phyloP scores from a whole-genome alignment of 1,284 basidiomycete genomes.

The Cutaneotrichosporon cavernicola region DNA sequence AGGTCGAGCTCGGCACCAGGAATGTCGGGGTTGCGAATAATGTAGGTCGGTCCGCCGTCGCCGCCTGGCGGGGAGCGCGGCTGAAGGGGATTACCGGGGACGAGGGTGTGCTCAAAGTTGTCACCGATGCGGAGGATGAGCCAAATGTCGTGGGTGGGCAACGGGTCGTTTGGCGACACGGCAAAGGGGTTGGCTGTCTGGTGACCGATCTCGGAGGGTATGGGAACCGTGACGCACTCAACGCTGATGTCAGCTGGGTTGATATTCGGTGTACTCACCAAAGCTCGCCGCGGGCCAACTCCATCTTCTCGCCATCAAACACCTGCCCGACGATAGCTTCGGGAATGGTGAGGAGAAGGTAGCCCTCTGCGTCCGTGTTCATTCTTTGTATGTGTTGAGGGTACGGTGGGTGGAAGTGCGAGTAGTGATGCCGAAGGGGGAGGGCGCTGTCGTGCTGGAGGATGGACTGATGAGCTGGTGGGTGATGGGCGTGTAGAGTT shows the following conservation, averaged over 20 bases:
- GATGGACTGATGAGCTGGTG: neutral
- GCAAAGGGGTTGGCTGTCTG: slow-evolving; percentile 53
- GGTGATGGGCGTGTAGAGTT: neutral
- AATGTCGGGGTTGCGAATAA: slow-evolving; percentile 28
- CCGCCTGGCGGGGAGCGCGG: slow-evolving; percentile 21
- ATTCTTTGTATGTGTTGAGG: neutral
- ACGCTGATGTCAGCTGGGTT: slow-evolving; percentile 33
- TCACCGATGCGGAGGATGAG: slow-evolving; percentile 48
- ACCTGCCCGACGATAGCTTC: slow-evolving; percentile 28
- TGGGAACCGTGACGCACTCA: slow-evolving; percentile 51
- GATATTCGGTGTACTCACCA: slow-evolving; percentile 32
- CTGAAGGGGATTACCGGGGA: slow-evolving; percentile 38
- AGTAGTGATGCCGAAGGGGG: neutral
- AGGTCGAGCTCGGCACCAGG: slow-evolving; percentile 53
- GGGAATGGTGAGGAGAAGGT: slow-evolving; percentile 23
- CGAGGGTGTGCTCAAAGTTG: slow-evolving; percentile 47
- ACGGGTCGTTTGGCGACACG: slow-evolving; percentile 40
- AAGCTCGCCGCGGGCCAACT: slow-evolving; percentile 44
- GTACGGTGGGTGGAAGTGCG: neutral
- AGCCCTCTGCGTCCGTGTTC: slow-evolving; percentile 10
- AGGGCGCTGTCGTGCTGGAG: neutral
- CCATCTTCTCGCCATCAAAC: slow-evolving; percentile 41
- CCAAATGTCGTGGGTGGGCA: slow-evolving; percentile 53
- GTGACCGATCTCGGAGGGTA: slow-evolving; percentile 44
- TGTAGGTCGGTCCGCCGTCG: slow-evolving; percentile 36